A percentile compares a stretch with the other conserved stretches of the same genome.
Conservation (phyloP, 129 eudicot species). For the Silybum marianum region DNA sequence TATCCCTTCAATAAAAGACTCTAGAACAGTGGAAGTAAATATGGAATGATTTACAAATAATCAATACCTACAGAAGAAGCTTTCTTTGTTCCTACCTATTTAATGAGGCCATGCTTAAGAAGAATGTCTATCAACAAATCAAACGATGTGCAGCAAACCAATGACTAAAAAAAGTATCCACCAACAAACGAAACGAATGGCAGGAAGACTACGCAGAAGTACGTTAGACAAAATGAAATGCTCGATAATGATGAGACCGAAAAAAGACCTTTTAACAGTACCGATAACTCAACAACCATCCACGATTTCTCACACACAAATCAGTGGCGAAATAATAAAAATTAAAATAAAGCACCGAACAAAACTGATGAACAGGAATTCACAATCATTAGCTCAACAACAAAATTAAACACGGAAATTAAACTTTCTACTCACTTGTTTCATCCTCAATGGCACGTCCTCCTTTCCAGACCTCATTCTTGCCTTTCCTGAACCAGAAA, state of each 20-base stretch:
- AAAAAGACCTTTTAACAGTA: neutral
- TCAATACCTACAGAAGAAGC: conserved; percentile 3
- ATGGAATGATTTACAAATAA: conserved; percentile 11
- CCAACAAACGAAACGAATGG: conserved; percentile 12
- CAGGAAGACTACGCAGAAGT: neutral
- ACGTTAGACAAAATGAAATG: conserved; percentile 11
- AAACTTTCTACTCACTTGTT: conserved; percentile 32
- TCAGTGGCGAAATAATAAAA: neutral
- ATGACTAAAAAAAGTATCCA: neutral
- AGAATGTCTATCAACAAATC: neutral
- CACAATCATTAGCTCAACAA: neutral
- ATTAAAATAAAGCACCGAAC: neutral
- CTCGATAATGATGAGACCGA: neutral
- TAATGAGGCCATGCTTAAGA: neutral
- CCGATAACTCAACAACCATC: conserved; percentile 11
- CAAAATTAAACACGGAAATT: neutral
- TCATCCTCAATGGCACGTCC: conserved; percentile 17
- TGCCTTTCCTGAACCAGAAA: conserved; percentile 10
- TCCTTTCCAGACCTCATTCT: conserved; percentile 31
- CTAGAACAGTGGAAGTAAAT: neutral
- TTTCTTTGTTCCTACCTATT: conserved; percentile 1
- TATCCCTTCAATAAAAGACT: neutral
- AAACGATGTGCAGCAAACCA: neutral
- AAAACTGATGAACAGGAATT: neutral
- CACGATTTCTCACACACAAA: neutral